phyloP scores from a whole-genome alignment of 805 yeast genomes.

The Yarrowia bubula region DNA sequence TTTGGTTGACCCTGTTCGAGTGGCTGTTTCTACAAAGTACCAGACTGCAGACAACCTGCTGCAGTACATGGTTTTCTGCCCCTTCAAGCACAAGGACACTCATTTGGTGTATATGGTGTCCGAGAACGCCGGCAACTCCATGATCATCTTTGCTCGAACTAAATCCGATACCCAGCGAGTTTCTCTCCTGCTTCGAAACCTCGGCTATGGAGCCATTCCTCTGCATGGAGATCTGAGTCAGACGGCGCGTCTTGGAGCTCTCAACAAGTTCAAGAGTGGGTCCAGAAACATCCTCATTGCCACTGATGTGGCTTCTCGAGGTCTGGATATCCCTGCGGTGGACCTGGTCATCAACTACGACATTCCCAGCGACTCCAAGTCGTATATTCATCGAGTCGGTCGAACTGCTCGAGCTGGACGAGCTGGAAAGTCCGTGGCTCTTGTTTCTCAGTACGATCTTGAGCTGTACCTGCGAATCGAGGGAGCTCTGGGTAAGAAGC shows the following conservation, averaged over 20 bases:
- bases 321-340: slow-evolving; percentile 92
- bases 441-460: slow-evolving; percentile 91
- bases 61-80: slow-evolving; percentile 84
- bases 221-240: slow-evolving; percentile 97
- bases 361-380: slow-evolving; percentile 93
- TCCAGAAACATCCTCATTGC: slow-evolving; percentile 91
- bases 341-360: slow-evolving; percentile 88
- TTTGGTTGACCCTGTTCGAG: slow-evolving; percentile 79
- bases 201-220: slow-evolving; percentile 89
- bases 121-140: slow-evolving; percentile 78
- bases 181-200: slow-evolving; percentile 70
- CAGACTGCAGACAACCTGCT: slow-evolving; percentile 92
- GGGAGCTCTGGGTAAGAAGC: slow-evolving; percentile 70
- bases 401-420: slow-evolving; percentile 99
- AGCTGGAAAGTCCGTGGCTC: slow-evolving; percentile 75
- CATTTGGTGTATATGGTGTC: slow-evolving; percentile 76
- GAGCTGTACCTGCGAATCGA: slow-evolving; percentile 87
- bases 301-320: slow-evolving; percentile 97
- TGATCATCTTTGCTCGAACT: slow-evolving; percentile 88
- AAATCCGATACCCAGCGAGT: slow-evolving; percentile 94
- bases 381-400: slow-evolving; percentile 94
- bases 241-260: slow-evolving; percentile 80
- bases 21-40: slow-evolving; percentile 84
- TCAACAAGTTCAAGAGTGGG: slow-evolving; percentile 89
- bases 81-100: slow-evolving; percentile 91